A percentile compares a stretch with the other conserved stretches of the same genome.
phyloP scores from a whole-genome alignment of 768 basidiomycete genomes.

The Kwoniella dejecticola region DNA sequence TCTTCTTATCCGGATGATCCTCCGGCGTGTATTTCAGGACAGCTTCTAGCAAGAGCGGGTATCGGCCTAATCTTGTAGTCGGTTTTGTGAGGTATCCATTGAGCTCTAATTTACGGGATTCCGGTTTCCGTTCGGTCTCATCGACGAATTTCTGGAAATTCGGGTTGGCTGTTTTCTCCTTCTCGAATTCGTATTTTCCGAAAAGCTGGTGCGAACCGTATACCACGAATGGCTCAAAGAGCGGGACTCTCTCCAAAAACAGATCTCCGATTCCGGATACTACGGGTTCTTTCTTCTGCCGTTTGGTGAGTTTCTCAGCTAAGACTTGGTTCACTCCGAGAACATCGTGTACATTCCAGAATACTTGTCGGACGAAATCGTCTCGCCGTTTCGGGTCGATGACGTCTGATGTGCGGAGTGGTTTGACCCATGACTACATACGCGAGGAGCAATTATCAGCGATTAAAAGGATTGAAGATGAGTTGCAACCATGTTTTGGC shows the following conservation, averaged over 20 bases:
- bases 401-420: constrained; percentile 69
- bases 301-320: constrained; percentile 89
- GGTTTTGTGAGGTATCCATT: constrained; percentile 98
- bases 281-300: constrained; percentile 92
- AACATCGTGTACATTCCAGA: constrained; percentile 97
- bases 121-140: constrained; percentile 85
- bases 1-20: constrained; percentile 79
- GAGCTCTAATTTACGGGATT: constrained; percentile 92
- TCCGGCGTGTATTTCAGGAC: constrained; percentile 89
- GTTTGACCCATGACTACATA: constrained; percentile 82
- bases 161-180: constrained; percentile 90
- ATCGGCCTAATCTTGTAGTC: constrained; percentile 94
- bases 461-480: too few species aligned
- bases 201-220: constrained; percentile 97
- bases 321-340: constrained; percentile 85
- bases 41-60: constrained; percentile 88
- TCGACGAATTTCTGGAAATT: constrained; percentile 95
- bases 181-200: constrained; percentile 99
- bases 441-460: not conserved
- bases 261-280: constrained; percentile 92
- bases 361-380: constrained; percentile 89
- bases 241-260: constrained; percentile 78
- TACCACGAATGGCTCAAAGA: constrained; percentile 88
- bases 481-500: too few species aligned
- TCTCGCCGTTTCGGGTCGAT: constrained; percentile 74